phyloP scores from a whole-genome alignment of 192 early-diverging fungal species.

The Coemansia biformis region DNA sequence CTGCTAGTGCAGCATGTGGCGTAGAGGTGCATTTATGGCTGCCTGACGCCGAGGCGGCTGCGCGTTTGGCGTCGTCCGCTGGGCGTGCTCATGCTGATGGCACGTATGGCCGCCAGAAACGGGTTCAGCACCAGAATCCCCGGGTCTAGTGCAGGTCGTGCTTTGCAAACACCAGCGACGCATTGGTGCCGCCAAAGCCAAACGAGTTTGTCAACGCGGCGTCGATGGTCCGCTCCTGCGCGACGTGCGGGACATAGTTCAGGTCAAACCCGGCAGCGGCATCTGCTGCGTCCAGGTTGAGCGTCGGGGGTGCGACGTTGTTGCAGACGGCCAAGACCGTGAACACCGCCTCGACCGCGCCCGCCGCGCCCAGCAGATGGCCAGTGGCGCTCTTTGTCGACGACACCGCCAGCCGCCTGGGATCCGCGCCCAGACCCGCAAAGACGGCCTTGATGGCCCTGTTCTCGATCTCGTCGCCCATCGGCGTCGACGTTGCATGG shows the following conservation, averaged over 20 bases:
- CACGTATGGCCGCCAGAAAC: no score
- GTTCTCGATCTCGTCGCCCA: constrained; percentile 84
- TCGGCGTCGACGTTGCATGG: constrained; percentile 84
- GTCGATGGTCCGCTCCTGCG: constrained; percentile 59
- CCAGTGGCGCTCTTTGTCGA: constrained; percentile 90
- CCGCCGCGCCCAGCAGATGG: constrained; percentile 93
- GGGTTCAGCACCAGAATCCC: no score
- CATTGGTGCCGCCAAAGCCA: constrained; percentile 87
- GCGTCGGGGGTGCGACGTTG: constrained; percentile 74
- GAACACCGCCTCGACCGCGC: constrained; percentile 89
- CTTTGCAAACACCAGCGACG: constrained; percentile 60
- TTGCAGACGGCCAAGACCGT: constrained; percentile 68
- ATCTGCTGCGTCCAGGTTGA: constrained; percentile 64
- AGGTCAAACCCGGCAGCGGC: constrained; percentile 59
- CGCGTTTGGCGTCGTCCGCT: no score
- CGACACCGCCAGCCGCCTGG: constrained; percentile 59
- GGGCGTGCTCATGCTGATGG: no score
- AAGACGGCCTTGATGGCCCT: constrained; percentile 78
- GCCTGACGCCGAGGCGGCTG: no score
- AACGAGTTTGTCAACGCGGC: constrained; percentile 64
- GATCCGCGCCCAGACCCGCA: constrained; percentile 58
- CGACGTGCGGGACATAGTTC: constrained; percentile 72
- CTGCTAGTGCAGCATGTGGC: no score
- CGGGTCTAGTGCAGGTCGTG: background rate
- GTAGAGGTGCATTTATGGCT: no score